A percentile compares a stretch with the other conserved stretches of the same genome.
phyloP scores from a whole-genome alignment of 2,329 filamentous ascomycete genomes.

The Sporothrix pallida region DNA sequence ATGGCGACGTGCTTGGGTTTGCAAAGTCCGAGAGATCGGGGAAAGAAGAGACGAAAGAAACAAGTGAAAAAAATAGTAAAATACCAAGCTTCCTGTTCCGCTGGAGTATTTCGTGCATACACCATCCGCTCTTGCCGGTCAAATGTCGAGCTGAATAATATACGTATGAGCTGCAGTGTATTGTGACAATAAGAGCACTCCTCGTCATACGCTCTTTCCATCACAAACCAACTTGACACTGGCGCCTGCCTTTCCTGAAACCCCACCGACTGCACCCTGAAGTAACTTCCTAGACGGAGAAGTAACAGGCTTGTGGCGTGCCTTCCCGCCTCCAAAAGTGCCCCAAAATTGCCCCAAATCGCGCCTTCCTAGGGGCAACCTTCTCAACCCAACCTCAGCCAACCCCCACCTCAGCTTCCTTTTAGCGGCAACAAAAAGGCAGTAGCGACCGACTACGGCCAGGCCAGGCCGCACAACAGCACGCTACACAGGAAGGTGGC shows the following conservation, averaged over 20 bases:
- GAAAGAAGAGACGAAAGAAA: not conserved
- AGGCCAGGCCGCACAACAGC: not conserved
- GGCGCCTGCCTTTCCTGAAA: constrained; percentile 18
- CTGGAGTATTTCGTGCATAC: not conserved
- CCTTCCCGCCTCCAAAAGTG: not conserved
- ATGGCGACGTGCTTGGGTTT: not conserved
- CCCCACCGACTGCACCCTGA: not conserved
- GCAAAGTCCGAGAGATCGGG: not conserved
- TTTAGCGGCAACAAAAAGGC: not conserved
- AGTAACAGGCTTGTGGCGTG: not conserved
- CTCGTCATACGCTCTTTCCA: too few relatives aligned
- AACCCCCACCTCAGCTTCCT: not conserved
- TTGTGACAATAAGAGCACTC: too few relatives aligned
- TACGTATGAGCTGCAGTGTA: too few relatives aligned
- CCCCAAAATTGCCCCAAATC: not conserved
- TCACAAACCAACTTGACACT: not conserved
- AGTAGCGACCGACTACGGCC: constrained; percentile 18
- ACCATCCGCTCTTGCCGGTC: not conserved
- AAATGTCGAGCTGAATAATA: constrained; percentile 16
- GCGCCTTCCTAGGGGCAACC: constrained; percentile 3
- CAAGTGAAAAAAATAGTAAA: not conserved
- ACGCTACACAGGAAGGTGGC: not conserved
- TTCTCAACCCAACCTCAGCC: constrained; percentile 11
- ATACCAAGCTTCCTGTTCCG: not conserved
- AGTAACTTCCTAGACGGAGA: too few relatives aligned